Conservation (phyloP, 163 green algal genomes). For the Coccomyxa subellipsoidea region DNA sequence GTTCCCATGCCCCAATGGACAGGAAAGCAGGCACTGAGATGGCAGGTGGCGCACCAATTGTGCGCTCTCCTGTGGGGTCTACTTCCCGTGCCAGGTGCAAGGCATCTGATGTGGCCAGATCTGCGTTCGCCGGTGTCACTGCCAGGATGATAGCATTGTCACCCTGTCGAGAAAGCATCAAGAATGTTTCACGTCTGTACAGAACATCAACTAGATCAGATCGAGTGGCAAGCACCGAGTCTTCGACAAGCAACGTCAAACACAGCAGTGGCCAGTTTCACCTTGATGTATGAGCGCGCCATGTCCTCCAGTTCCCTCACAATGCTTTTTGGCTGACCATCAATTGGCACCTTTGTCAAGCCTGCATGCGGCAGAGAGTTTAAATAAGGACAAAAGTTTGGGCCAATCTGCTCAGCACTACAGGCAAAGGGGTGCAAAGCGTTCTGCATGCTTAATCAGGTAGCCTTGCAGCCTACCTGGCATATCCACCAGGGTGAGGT, state of each 20-base stretch:
- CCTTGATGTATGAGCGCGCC: slow-evolving; percentile 82
- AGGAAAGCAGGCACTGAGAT: not conserved
- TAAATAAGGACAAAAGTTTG: not conserved
- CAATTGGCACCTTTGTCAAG: slow-evolving; percentile 93
- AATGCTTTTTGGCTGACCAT: slow-evolving; percentile 91
- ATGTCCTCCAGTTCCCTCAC: slow-evolving; percentile 87
- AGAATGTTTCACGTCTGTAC: not conserved
- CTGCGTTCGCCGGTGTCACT: slow-evolving; percentile 92
- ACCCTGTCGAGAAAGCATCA: slow-evolving; percentile 33
- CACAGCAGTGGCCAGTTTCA: not conserved
- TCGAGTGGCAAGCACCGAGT: not conserved
- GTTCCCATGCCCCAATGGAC: not conserved
- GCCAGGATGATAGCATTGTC: slow-evolving; percentile 96
- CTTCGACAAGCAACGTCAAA: not conserved
- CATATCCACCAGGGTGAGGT: slow-evolving; percentile 93
- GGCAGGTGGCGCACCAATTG: slow-evolving; percentile 49
- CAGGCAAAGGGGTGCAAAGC: not conserved
- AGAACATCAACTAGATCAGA: not conserved
- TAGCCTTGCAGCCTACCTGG: slow-evolving; percentile 61
- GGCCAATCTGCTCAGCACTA: not conserved
- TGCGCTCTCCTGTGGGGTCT: slow-evolving; percentile 79
- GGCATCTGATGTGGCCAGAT: slow-evolving; percentile 91
- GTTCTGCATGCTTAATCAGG: too few species aligned
- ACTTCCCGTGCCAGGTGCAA: slow-evolving; percentile 88
- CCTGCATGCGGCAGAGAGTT: slow-evolving; percentile 37